Percentiles rank a stretch among this genome's conserved stretches.
Conservation (phyloP, 2,329 filamentous ascomycete species). For the Diaporthe longicolla region DNA sequence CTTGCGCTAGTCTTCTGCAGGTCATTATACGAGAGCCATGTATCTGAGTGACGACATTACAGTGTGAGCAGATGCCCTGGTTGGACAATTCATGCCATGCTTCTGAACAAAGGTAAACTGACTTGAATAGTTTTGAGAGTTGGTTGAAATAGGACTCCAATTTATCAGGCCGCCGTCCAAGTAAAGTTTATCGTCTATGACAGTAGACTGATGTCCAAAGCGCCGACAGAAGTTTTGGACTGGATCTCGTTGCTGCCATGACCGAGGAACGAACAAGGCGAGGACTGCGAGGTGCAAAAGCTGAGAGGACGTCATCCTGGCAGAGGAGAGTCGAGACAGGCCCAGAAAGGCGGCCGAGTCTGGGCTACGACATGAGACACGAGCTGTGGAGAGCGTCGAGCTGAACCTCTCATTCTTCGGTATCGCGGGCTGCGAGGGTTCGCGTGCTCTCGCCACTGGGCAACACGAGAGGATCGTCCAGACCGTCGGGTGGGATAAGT, state of each 20-base stretch:
- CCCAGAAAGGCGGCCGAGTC: slow-evolving; percentile 28
- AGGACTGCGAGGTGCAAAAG: slow-evolving; percentile 21
- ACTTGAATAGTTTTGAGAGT: slow-evolving; percentile 70
- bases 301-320: slow-evolving; percentile 22
- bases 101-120: slow-evolving; percentile 47
- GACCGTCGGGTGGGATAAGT: slow-evolving; percentile 16
- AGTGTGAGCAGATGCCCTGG: slow-evolving; percentile 1
- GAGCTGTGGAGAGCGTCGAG: slow-evolving; percentile 4
- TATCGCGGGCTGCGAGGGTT: neutral
- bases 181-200: slow-evolving; percentile 72
- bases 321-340: slow-evolving; percentile 10
- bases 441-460: neutral
- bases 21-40: slow-evolving; percentile 70
- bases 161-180: slow-evolving; percentile 74
- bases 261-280: slow-evolving; percentile 28
- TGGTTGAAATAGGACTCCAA: slow-evolving; percentile 64
- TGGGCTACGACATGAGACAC: slow-evolving; percentile 15
- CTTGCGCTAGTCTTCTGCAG: slow-evolving; percentile 61
- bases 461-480: neutral
- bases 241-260: slow-evolving; percentile 61
- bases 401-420: slow-evolving; percentile 17
- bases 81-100: neutral
- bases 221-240: slow-evolving; percentile 67
- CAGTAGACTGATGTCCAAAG: slow-evolving; percentile 72
- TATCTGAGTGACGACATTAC: slow-evolving; percentile 55